Evolutionary conservation across 371 early-diverging fungal species (phyloP), one percentile per base, ranked within the genome.

Genomic region (Mucor lusitanicus): DNA sequence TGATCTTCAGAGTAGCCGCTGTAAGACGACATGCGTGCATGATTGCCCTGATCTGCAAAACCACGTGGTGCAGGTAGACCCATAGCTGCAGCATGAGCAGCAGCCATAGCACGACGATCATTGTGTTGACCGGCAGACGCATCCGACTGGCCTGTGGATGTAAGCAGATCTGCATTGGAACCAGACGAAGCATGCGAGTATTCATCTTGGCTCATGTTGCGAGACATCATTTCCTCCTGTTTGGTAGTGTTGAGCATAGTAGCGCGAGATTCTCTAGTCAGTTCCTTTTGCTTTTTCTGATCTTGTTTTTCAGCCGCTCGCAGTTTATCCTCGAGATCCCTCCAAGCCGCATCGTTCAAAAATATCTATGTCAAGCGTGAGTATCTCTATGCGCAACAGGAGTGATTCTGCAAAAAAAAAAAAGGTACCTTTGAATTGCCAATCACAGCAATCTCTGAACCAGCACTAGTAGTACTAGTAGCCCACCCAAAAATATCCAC

Each of bases 281-380:
- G 69, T 30, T 74, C 78, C 33, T 65, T 74, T 32, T 61, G 63
- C 28, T 64, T 69, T 59, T 69, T 59, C 32, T 79, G 79, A 32
- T 79, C 74, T 21, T 71, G 73, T 59, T 79, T 79, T 57, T 76
- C 79, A 28, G 35, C 37, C 40, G 62, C 74, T 28, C 87, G 81
- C 12, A 85, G 53, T 5, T 68, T 79, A 55, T 87, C 86, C 67
- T 92, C 92, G 3, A 93, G 80, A 19, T 75, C 69, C 61, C 84
- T 74, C 93, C 93, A 93, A 32, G 80, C 85, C 3, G 50, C 63
- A 60, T 94, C 94, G 58, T 85, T 84, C 35, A 95, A 63, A 74
- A 87, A 95, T 11, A 91, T 77, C 69, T 88, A 59, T 17, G n/a
- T n/a, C 6, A 40, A 63, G 17, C 33, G 28, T 19, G 33, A 35